Conservation (phyloP, 371 early-diverging fungal species). For the Coemansia sp. region DNA sequence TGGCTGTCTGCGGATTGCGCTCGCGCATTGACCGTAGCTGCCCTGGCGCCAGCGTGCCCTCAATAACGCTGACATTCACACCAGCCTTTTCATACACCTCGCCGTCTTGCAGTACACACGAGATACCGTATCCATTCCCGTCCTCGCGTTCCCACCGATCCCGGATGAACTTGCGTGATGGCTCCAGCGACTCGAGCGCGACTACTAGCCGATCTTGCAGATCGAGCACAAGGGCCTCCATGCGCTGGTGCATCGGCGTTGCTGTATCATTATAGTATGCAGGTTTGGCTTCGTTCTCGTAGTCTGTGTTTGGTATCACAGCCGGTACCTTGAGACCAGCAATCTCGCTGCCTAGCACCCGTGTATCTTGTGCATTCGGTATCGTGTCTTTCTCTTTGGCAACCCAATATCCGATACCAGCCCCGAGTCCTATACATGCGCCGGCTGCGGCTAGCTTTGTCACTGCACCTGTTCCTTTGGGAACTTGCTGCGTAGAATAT, state of each 20-base stretch:
- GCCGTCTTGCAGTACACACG: constrained; percentile 89
- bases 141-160: constrained; percentile 81
- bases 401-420: constrained; percentile 5
- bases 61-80: constrained; percentile 78
- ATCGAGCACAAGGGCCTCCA: constrained; percentile 73
- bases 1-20: constrained; percentile 63
- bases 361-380: neutral
- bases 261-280: constrained; percentile 20
- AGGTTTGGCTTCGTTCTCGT: constrained; percentile 21
- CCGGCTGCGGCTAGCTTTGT: neutral
- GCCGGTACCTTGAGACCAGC: constrained; percentile 10
- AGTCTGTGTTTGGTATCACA: constrained; percentile 32
- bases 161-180: constrained; percentile 57
- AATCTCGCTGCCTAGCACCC: constrained; percentile 14
- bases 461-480: neutral
- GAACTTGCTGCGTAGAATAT: neutral
- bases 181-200: constrained; percentile 56
- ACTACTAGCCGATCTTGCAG: constrained; percentile 65
- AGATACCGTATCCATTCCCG: constrained; percentile 81
- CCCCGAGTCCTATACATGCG: neutral
- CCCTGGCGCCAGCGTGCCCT: constrained; percentile 70
- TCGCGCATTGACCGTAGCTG: constrained; percentile 76
- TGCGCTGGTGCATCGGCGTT: constrained; percentile 76
- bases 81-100: constrained; percentile 94
- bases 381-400: neutral